phyloP scores from a whole-genome alignment of 768 basidiomycete species.

The Wakefieldia striispora region DNA sequence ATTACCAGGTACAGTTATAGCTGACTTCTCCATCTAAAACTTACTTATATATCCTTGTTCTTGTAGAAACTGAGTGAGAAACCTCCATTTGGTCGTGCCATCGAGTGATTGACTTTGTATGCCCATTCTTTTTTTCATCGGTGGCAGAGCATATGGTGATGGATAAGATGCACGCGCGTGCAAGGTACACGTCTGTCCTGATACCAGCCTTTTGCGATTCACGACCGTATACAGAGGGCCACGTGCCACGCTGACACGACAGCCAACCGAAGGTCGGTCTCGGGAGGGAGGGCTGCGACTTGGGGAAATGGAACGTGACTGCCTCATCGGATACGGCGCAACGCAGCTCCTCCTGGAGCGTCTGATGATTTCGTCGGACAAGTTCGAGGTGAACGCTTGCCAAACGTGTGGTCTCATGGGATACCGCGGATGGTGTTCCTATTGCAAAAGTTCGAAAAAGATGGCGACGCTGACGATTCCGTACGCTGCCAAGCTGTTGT shows the following conservation, averaged over 20 bases:
- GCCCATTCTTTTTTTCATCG: constrained; percentile 1
- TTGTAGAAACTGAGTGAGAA: constrained; percentile 87
- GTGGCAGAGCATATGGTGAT: constrained; percentile 92
- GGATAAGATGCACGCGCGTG: constrained; percentile 99
- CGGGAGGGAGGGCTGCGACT: constrained; percentile 95
- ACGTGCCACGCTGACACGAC: constrained; percentile 92
- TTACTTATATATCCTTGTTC: neutral
- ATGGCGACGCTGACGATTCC: constrained; percentile 96
- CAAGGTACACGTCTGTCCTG: constrained; percentile 54
- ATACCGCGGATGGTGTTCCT: constrained; percentile 94
- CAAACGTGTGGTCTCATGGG: constrained; percentile 94
- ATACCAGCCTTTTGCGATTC: constrained; percentile 5
- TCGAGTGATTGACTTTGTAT: constrained; percentile 10
- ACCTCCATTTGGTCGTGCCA: neutral
- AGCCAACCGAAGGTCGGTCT: constrained; percentile 97
- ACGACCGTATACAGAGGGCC: constrained; percentile 67
- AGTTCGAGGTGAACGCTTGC: constrained; percentile 96
- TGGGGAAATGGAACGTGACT: constrained; percentile 99
- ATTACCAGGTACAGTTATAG: constrained; percentile 73
- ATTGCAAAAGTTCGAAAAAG: constrained; percentile 96
- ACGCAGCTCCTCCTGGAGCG: constrained; percentile 95
- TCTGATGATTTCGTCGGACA: constrained; percentile 98
- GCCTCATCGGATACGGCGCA: constrained; percentile 97
- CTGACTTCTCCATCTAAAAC: constrained; percentile 3
- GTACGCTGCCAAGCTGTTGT: constrained; percentile 90